Percentiles rank a stretch among this genome's conserved stretches.
Conservation (phyloP, 345 rosid genomes). For the Hibiscus trionum region DNA sequence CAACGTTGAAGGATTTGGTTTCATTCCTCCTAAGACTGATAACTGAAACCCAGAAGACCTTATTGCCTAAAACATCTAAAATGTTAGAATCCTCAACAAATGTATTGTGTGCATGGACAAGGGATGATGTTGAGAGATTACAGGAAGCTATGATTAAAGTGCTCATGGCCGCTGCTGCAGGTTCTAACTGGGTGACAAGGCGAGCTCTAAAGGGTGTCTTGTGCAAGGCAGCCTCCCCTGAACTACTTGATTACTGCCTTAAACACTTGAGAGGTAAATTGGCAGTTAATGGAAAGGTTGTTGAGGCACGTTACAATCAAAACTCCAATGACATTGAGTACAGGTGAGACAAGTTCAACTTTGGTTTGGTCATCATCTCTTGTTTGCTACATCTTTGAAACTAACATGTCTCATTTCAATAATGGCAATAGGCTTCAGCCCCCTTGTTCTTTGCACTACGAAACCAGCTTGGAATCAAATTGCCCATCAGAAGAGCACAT, state of each 20-base stretch:
- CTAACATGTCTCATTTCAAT: background rate
- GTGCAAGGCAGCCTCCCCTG: constrained; percentile 43
- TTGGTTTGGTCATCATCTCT: background rate
- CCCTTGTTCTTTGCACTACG: constrained; percentile 12
- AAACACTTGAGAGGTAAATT: constrained; percentile 44
- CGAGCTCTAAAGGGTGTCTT: constrained; percentile 51
- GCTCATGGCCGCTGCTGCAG: constrained; percentile 28
- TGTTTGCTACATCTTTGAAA: background rate
- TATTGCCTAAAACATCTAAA: background rate
- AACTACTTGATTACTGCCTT: constrained; percentile 61
- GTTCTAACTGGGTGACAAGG: constrained; percentile 40
- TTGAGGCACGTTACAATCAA: constrained; percentile 35
- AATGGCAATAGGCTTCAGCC: constrained; percentile 37
- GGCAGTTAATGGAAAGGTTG: constrained; percentile 31
- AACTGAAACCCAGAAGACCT: constrained; percentile 7
- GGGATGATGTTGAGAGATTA: constrained; percentile 41
- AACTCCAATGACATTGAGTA: constrained; percentile 40
- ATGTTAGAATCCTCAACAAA: constrained; percentile 4
- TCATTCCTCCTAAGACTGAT: constrained; percentile 42
- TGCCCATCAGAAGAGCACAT: constrained; percentile 41
- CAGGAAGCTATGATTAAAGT: constrained; percentile 47
- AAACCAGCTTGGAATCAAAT: constrained; percentile 19
- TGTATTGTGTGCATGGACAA: constrained; percentile 44
- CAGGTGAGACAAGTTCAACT: constrained; percentile 28
- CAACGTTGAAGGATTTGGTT: constrained; percentile 50